A percentile compares a stretch with the other conserved stretches of the same genome.
Evolutionary conservation across 2,329 filamentous ascomycete species (phyloP).

Genomic region (Colletotrichum echinochloae): DNA sequence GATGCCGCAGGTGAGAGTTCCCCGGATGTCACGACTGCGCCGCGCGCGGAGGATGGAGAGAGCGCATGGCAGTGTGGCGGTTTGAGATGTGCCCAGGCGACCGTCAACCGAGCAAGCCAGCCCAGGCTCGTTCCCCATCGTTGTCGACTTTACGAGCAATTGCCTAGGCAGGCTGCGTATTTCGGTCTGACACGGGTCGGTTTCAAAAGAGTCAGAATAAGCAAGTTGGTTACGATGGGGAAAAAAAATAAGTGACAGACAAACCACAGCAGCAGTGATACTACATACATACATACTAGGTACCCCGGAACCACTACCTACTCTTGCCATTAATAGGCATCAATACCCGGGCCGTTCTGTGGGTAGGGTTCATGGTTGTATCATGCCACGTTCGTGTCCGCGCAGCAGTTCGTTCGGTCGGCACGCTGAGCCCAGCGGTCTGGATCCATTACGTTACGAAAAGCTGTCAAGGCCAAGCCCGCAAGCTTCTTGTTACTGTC

Average conservation of each 20-base stretch:
- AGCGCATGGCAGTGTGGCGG: neutral
- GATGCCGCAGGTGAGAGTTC: neutral
- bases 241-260: neutral
- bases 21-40: neutral
- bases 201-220: neutral
- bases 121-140: neutral
- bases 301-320: no score
- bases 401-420: no score
- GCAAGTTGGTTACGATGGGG: neutral
- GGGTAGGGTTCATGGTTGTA: neutral
- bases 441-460: constrained; percentile 40
- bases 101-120: neutral
- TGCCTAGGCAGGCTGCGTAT: no score
- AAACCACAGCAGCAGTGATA: neutral
- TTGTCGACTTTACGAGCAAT: neutral
- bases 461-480: constrained; percentile 17
- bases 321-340: no score
- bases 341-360: no score
- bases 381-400: neutral
- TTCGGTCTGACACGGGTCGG: neutral
- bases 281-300: no score
- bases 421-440: constrained; percentile 30
- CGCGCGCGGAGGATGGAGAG: neutral
- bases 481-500: neutral
- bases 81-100: neutral